Evolutionary conservation across 768 basidiomycete species (phyloP), one percentile per base, ranked within the genome.

Genomic region (Phaffia tasmanica): DNA sequence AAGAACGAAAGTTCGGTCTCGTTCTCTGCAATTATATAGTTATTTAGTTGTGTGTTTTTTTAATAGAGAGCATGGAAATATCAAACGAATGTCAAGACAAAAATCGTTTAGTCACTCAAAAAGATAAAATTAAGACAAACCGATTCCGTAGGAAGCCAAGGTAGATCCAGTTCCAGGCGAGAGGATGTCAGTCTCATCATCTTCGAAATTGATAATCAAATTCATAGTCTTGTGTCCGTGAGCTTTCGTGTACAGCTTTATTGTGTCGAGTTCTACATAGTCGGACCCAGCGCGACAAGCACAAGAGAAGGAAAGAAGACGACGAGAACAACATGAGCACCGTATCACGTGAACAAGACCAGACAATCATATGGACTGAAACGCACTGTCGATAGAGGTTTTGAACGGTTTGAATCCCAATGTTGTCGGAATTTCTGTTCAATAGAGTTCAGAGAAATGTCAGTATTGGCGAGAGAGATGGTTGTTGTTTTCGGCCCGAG

Each of bases 151-250:
- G 4, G 85, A 83, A 1, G 80, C 83, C n/a, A 99, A 80, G 0
- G 78, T 80, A 72, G 81, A 82, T 3, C 53, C 63, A 9, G 74
- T 74, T 50, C 86, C 85, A 70, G 90, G 84, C 57, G 82, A 78
- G 19, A 92, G 77, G 69, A 97, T 88, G 88, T 91, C 94, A 11
- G 90, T 88, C 66, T 78, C 76, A 67, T 98, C 94, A 72, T 93
- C 83, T 73, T 95, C 91, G 65, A 98, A 82, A 76, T 99, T 99
- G 74, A 99, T 97, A 76, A 99, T 97, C 32, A 99, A 81, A 78
- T 99, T 98, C 42, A 88, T 88, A 1, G 93, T 94, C 94, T 97
- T 99, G 63, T 90, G 82, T 15, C 93, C 92, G 73, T 98, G 94
- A 1, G 94, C 95, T 74, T 85, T 85, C 4, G 89, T 88, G 75